Percentiles rank a stretch among this genome's conserved stretches.
Evolutionary conservation across 73 alveolate species (phyloP).

Genomic region (Uronychia binucleata): DNA sequence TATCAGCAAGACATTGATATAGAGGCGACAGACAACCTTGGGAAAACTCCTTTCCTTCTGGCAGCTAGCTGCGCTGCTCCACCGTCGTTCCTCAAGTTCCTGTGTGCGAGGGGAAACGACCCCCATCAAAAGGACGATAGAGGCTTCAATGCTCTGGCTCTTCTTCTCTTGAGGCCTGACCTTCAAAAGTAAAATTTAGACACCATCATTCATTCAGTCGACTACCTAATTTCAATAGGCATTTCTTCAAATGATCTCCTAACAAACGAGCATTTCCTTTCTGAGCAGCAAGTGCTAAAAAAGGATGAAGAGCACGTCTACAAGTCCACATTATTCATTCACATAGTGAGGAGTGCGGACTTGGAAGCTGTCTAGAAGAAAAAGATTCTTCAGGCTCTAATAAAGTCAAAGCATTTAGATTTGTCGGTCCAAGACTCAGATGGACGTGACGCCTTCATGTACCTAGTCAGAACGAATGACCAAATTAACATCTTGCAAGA

Average conservation of each 20-base stretch:
- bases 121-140: conserved; percentile 5
- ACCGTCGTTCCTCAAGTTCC: too few relatives aligned
- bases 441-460: conserved; percentile 37
- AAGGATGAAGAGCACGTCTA: neutral
- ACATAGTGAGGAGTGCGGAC: neutral
- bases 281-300: neutral
- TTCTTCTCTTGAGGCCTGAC: neutral
- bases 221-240: neutral
- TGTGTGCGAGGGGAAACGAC: conserved; percentile 19
- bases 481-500: neutral
- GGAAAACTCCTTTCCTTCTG: conserved; percentile 18
- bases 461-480: conserved; percentile 18
- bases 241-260: neutral
- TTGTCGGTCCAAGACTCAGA: conserved; percentile 25
- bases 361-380: neutral
- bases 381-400: conserved; percentile 15
- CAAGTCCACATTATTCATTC: conserved; percentile 6
- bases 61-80: too few relatives aligned
- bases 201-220: neutral
- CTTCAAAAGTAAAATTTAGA: conserved; percentile 3
- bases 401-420: conserved; percentile 6
- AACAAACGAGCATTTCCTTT: neutral
- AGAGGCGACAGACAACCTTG: conserved; percentile 6
- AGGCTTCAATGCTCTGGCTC: neutral
- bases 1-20: neutral